Evolutionary conservation across 306 rosid genomes (phyloP), one percentile per base, ranked within the genome.

Genomic region (Trifolium subterraneum): DNA sequence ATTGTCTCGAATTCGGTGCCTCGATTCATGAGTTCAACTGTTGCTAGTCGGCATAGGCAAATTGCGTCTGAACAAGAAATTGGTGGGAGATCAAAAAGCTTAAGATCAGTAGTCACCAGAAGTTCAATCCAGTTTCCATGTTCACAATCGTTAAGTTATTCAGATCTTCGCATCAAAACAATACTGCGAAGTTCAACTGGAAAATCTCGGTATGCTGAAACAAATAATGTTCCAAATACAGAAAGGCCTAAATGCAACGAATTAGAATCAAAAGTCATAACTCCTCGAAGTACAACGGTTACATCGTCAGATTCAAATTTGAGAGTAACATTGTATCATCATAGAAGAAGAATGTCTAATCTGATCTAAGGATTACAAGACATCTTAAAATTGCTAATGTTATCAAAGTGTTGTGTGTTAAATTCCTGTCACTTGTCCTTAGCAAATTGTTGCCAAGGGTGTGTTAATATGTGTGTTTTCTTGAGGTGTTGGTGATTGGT

Each of bases 1-100:
- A 84, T 33, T 45, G 63, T 56, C 45, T 76, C 86, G 4, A 85
- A 68, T 73, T 93, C 92, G 12, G 65, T 77, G 86, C 98, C 97
- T 64, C 92, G 94, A 76, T 93, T 93, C 89, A 93, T 93, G 98
- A 93, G 85, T 68, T 87, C 98, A 18, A 93, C 98, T 3, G 90
- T 71, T 60, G 97, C 98, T 64, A 93, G 98, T 85, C 94, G 98
- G 51, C 94, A 87, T 52, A 91, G 97, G 77, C 80, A 88, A 71
- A 83, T 84, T 68, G 83, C 85, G 36, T 80, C 85, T 10, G 97
- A 93, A 74, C 81, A 71, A 64, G 87, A 83, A 66, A 64, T 82
- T 56, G 58, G 39, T 1, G 79, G 79, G 36, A 84, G 81, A 77
- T 73, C 84, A 67, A 91, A 83, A 85, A 81, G 79, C 70, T 70